phyloP scores from a whole-genome alignment of 75 land plant genomes.

The Cunninghamia lanceolata region DNA sequence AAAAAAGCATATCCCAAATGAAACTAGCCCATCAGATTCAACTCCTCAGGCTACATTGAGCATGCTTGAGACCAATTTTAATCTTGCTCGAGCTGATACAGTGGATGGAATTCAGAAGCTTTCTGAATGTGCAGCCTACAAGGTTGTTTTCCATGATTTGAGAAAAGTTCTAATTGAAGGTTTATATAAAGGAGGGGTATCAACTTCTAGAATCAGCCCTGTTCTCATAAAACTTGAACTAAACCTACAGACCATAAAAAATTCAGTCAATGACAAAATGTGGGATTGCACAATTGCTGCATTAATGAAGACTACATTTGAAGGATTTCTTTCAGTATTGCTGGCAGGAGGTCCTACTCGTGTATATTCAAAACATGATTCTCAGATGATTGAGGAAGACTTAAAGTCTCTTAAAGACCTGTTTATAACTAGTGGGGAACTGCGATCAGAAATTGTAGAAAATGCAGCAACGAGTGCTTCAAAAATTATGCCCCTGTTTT shows the following conservation, averaged over 20 bases:
- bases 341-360: conserved; percentile 78
- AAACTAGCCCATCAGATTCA: neutral
- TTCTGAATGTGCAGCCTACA: conserved; percentile 71
- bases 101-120: conserved; percentile 54
- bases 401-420: conserved; percentile 55
- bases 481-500: conserved; percentile 35
- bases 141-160: conserved; percentile 70
- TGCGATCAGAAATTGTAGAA: conserved; percentile 60
- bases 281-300: conserved; percentile 56
- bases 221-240: conserved; percentile 48
- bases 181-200: conserved; percentile 59
- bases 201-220: conserved; percentile 50
- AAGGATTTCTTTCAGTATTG: conserved; percentile 65
- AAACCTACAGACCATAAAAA: conserved; percentile 53
- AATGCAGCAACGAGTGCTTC: conserved; percentile 17
- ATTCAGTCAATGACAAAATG: conserved; percentile 41
- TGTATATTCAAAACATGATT: conserved; percentile 42
- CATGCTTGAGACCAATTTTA: conserved; percentile 29
- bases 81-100: conserved; percentile 29
- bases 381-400: conserved; percentile 66
- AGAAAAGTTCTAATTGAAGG: conserved; percentile 57
- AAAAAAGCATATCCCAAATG: conserved; percentile 26
- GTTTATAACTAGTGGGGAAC: conserved; percentile 59
- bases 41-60: conserved; percentile 2
- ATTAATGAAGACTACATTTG: conserved; percentile 85